phyloP scores from a whole-genome alignment of 257 asterid genomes.

The Nicotiana obtusifolia region DNA sequence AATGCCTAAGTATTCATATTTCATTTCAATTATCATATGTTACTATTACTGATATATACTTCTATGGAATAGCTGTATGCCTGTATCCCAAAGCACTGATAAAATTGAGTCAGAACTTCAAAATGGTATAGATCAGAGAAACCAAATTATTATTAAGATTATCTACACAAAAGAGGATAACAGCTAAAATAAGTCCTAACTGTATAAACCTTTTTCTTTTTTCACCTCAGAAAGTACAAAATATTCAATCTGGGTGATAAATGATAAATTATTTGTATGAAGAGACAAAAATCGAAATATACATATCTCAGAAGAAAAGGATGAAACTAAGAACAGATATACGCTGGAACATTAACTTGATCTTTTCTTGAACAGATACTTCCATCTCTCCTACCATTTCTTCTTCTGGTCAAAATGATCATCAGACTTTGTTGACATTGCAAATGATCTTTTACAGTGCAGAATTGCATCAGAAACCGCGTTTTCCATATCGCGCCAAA shows the following conservation, averaged over 20 bases:
- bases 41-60: background rate
- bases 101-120: background rate
- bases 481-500: constrained; percentile 42
- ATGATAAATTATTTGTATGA: background rate
- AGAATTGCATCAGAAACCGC: constrained; percentile 57
- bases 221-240: background rate
- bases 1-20: background rate
- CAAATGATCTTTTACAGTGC: constrained; percentile 60
- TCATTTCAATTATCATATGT: background rate
- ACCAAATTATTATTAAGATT: background rate
- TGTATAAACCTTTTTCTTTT: background rate
- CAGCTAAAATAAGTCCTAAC: background rate
- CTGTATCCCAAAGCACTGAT: background rate
- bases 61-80: background rate
- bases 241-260: background rate
- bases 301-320: background rate
- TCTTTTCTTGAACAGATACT: background rate
- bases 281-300: background rate
- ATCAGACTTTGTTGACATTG: constrained; percentile 21
- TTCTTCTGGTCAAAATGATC: background rate
- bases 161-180: background rate
- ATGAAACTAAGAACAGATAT: background rate
- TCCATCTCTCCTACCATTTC: background rate
- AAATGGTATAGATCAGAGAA: background rate
- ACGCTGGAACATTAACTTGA: background rate